Evolutionary conservation across 306 rosid genomes (phyloP).

Genomic region (Lathyrus aphaca): DNA sequence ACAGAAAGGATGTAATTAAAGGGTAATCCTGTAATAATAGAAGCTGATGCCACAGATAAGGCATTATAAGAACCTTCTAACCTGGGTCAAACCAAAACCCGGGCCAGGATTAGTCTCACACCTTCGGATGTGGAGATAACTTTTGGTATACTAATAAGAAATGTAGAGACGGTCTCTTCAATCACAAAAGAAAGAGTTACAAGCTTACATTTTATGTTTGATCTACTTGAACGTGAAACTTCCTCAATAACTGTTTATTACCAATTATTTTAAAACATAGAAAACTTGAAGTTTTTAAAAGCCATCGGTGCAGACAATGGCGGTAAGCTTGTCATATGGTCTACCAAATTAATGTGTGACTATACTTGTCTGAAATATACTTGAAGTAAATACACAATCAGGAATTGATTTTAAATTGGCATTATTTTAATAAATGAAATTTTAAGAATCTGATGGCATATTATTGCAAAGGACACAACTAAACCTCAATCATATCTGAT

Average conservation of each 20-base stretch:
- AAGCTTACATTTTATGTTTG: conserved; percentile 20
- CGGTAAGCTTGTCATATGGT: conserved; percentile 11
- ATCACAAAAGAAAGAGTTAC: conserved; percentile 7
- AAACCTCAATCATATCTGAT: conserved; percentile 90
- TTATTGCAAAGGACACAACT: conserved; percentile 57
- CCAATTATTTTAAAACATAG: conserved; percentile 13
- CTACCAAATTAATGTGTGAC: conserved; percentile 23
- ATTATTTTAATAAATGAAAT: conserved; percentile 31
- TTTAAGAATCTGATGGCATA: conserved; percentile 38
- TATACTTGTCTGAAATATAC: conserved; percentile 6
- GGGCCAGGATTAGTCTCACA: too few relatives aligned
- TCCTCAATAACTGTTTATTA: conserved; percentile 19
- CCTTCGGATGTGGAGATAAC: too few relatives aligned
- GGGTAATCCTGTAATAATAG: conserved; percentile 22
- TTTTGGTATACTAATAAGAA: too few relatives aligned
- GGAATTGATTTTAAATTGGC: conserved; percentile 34
- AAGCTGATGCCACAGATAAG: not conserved
- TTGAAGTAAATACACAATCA: conserved; percentile 1
- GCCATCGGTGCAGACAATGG: conserved; percentile 6
- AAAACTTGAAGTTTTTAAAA: conserved; percentile 13
- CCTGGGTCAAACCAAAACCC: conserved; percentile 27
- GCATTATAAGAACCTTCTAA: conserved; percentile 20
- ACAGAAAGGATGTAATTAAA: not conserved
- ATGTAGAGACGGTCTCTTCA: too few relatives aligned
- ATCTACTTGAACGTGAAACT: conserved; percentile 22